Conservation (phyloP, 1,284 basidiomycete species). For the Ustilago esculenta region DNA sequence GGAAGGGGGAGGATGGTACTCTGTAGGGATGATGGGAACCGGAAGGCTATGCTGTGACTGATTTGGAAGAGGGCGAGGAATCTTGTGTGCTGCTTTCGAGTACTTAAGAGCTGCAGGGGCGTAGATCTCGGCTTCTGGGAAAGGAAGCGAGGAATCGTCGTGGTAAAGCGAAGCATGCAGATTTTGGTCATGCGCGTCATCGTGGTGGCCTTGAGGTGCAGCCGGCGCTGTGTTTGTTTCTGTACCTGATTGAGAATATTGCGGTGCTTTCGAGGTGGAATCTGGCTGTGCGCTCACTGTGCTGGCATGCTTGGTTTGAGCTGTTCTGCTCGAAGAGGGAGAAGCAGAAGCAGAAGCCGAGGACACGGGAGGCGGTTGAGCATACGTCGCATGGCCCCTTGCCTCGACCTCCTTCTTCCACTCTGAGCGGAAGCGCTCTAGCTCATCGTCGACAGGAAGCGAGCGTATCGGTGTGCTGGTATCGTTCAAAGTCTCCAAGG, state of each 20-base stretch:
- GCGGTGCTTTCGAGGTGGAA: neutral
- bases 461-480: neutral
- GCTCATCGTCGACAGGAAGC: conserved; percentile 34
- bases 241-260: neutral
- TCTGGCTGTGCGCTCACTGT: neutral
- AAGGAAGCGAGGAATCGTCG: conserved; percentile 7
- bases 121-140: conserved; percentile 46
- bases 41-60: conserved; percentile 7
- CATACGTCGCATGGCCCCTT: conserved; percentile 18
- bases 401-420: conserved; percentile 50
- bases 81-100: conserved; percentile 44
- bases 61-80: conserved; percentile 7
- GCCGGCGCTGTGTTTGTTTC: neutral
- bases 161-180: conserved; percentile 1
- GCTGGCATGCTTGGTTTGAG: neutral
- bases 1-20: conserved; percentile 14
- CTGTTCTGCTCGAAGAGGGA: neutral
- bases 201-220: no score
- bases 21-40: conserved; percentile 11
- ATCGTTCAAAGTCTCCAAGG: conserved; percentile 8
- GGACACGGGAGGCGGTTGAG: conserved; percentile 7
- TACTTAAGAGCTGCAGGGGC: conserved; percentile 49
- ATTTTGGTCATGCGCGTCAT: neutral
- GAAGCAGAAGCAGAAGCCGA: neutral
- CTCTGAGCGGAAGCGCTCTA: conserved; percentile 46